phyloP scores from a whole-genome alignment of 2,329 filamentous ascomycete species.

The Myriosclerotinia scirpicola region DNA sequence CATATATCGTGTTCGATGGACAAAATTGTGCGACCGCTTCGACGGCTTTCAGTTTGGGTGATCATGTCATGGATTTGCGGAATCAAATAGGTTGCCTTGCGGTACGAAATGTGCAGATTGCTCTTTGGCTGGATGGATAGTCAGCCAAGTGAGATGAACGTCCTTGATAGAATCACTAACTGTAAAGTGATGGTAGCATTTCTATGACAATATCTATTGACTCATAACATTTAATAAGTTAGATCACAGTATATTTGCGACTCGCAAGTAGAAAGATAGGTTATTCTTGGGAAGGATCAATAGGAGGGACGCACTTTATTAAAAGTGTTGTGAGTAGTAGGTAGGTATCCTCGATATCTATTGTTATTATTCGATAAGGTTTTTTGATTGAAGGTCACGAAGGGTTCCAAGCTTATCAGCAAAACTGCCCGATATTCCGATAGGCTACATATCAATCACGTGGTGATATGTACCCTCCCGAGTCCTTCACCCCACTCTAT shows the following conservation, averaged over 20 bases:
- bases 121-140: slow-evolving; percentile 10
- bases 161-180: slow-evolving; percentile 15
- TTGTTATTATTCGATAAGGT: background rate
- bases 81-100: slow-evolving; percentile 10
- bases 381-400: background rate
- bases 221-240: slow-evolving; percentile 2
- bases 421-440: background rate
- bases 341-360: too few relatives aligned
- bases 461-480: background rate
- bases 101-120: slow-evolving; percentile 2
- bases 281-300: slow-evolving; percentile 19
- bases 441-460: background rate
- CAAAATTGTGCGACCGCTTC: slow-evolving; percentile 14
- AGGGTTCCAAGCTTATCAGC: background rate
- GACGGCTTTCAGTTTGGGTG: slow-evolving; percentile 14
- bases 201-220: slow-evolving; percentile 15
- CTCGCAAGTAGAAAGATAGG: background rate
- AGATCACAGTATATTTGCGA: background rate
- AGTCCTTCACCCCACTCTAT: background rate
- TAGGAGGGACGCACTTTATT: background rate
- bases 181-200: slow-evolving; percentile 21
- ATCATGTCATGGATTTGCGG: slow-evolving; percentile 20
- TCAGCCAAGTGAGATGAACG: slow-evolving; percentile 13
- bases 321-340: background rate
- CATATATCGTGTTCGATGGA: slow-evolving; percentile 17